Evolutionary conservation across 169 alveolate genomes (phyloP).

Genomic region (Cryptosporidium viatorum): DNA sequence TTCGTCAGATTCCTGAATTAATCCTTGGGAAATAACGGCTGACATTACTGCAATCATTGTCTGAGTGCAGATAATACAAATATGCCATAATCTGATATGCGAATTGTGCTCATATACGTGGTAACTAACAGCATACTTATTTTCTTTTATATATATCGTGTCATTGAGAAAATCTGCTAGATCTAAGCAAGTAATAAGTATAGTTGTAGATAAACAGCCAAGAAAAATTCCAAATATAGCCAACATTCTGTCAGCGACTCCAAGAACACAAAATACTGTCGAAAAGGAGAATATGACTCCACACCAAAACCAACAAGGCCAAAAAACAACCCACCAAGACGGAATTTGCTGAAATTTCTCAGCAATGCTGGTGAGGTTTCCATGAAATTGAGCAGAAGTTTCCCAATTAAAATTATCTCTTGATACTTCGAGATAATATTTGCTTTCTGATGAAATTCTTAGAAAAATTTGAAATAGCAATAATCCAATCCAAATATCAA

Average conservation of each 20-base stretch:
- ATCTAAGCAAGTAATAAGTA: slow-evolving; percentile 35
- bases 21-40: slow-evolving; percentile 45
- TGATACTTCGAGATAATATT: slow-evolving; percentile 20
- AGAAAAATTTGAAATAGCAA: slow-evolving; percentile 56
- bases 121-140: slow-evolving; percentile 10
- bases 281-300: slow-evolving; percentile 55
- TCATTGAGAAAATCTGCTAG: slow-evolving; percentile 53
- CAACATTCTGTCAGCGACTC: slow-evolving; percentile 32
- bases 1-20: slow-evolving; percentile 34
- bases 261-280: slow-evolving; percentile 57
- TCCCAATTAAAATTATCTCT: slow-evolving; percentile 8
- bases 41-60: slow-evolving; percentile 26
- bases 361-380: slow-evolving; percentile 19
- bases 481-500: slow-evolving; percentile 66
- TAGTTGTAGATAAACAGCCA: slow-evolving; percentile 28
- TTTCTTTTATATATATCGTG: slow-evolving; percentile 6
- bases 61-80: slow-evolving; percentile 46
- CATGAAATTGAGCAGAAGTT: slow-evolving; percentile 31
- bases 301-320: slow-evolving; percentile 76
- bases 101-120: background rate
- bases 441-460: slow-evolving; percentile 34
- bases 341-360: slow-evolving; percentile 57
- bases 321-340: slow-evolving; percentile 74
- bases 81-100: slow-evolving; percentile 40
- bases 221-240: slow-evolving; percentile 44